These are phyloP conservation scores for Bryopsis sp. DNA, from an alignment of 139 green algal genomes.

Conservation along the genomic window DNA sequence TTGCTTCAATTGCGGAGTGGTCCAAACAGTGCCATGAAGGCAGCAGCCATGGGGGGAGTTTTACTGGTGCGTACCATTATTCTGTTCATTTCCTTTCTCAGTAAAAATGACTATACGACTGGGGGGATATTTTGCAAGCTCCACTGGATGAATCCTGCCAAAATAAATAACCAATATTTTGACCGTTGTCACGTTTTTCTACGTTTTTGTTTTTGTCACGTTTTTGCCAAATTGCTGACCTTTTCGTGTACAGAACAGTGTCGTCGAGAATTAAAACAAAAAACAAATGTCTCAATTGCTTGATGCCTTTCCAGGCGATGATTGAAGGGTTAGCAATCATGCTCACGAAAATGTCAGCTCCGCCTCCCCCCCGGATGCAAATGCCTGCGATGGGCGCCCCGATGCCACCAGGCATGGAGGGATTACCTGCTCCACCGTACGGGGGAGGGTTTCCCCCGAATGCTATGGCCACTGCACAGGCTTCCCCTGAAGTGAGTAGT, in stretches of 20 bases:
- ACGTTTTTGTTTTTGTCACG: too few species aligned
- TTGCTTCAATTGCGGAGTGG: slow-evolving; percentile 88
- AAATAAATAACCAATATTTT: background rate
- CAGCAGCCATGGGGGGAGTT: slow-evolving; percentile 86
- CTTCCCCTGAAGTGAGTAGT: background rate
- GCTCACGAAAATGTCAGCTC: slow-evolving; percentile 78
- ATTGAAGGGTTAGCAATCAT: slow-evolving; percentile 96
- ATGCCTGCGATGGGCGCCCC: slow-evolving; percentile 38
- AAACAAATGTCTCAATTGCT: too few species aligned
- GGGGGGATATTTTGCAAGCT: too few species aligned
- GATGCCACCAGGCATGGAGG: background rate
- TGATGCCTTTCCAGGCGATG: slow-evolving; percentile 53
- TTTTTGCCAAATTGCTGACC: too few species aligned
- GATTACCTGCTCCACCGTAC: background rate
- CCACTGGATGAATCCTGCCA: too few species aligned
- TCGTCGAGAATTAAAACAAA: too few species aligned
- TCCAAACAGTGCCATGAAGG: slow-evolving; percentile 53
- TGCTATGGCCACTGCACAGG: slow-evolving; percentile 10
- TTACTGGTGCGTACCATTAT: slow-evolving; percentile 67
- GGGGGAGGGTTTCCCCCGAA: slow-evolving; percentile 6
- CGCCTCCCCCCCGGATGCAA: slow-evolving; percentile 49
- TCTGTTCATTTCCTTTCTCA: too few species aligned
- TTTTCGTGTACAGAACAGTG: too few species aligned
- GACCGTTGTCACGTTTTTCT: background rate
- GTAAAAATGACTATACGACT: too few species aligned